Percentiles rank a stretch among this genome's conserved stretches.
Conservation (phyloP, 106 monocot genomes). For the Dioscorea dumetorum region DNA sequence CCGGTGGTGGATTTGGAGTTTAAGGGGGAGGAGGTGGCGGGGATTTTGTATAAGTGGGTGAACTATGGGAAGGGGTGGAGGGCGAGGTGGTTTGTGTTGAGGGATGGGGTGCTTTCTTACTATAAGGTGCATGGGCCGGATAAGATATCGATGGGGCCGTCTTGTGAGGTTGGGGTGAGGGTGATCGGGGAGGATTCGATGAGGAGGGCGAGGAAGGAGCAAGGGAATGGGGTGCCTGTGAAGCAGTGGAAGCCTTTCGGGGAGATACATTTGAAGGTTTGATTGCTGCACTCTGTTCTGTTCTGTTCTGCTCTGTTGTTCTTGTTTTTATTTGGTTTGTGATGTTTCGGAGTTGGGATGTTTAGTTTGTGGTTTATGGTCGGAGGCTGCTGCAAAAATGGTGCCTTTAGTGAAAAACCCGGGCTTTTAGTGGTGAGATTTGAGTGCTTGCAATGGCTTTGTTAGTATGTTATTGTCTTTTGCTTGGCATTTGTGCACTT, state of each 20-base stretch:
- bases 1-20: too few relatives aligned
- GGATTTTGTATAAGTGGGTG: constrained; percentile 89
- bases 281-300: not conserved
- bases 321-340: not conserved
- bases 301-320: not conserved
- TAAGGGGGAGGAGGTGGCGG: constrained; percentile 38
- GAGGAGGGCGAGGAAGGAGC: constrained; percentile 34
- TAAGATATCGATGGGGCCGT: constrained; percentile 36
- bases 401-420: too few relatives aligned
- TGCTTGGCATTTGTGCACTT: too few relatives aligned
- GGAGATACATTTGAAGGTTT: constrained; percentile 92
- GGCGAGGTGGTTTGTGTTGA: constrained; percentile 84
- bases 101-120: constrained; percentile 87
- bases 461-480: too few relatives aligned
- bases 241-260: constrained; percentile 84
- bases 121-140: constrained; percentile 89
- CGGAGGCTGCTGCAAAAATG: too few relatives aligned
- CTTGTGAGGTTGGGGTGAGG: constrained; percentile 33
- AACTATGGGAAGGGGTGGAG: constrained; percentile 98
- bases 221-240: constrained; percentile 1
- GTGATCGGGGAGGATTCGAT: constrained; percentile 80
- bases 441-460: too few relatives aligned
- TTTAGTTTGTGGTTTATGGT: too few relatives aligned
- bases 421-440: too few relatives aligned
- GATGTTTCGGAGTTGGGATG: too few relatives aligned